Percentiles rank a stretch among this genome's conserved stretches.
Evolutionary conservation across 805 yeast species (phyloP).

Genomic region (Pichia phayaonensis): DNA sequence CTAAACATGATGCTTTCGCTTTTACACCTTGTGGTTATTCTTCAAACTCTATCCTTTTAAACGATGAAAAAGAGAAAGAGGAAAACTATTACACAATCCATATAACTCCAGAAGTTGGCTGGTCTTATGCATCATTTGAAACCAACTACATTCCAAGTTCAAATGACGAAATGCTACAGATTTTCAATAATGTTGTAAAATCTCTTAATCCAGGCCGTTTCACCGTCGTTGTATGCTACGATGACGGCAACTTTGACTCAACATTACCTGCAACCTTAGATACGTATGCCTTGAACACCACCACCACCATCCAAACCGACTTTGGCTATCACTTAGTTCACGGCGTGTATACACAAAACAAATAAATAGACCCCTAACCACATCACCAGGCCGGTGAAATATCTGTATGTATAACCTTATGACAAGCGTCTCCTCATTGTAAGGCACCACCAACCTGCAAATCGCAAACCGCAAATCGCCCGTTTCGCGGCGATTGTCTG

Average conservation of each 20-base stretch:
- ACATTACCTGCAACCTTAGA: neutral
- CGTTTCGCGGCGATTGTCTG: neutral
- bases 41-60: slow-evolving; percentile 68
- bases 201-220: slow-evolving; percentile 74
- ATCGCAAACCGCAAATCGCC: neutral
- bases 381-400: too few relatives aligned
- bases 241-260: neutral
- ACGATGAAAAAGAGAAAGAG: slow-evolving; percentile 30
- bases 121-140: slow-evolving; percentile 96
- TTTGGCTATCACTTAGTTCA: neutral
- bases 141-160: slow-evolving; percentile 39
- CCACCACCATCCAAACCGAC: neutral
- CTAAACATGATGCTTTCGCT: slow-evolving; percentile 75
- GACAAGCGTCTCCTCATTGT: too few relatives aligned
- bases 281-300: neutral
- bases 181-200: slow-evolving; percentile 45
- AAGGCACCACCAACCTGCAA: neutral
- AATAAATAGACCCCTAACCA: too few relatives aligned
- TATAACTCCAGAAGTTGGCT: slow-evolving; percentile 88
- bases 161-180: neutral
- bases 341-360: neutral
- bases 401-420: too few relatives aligned
- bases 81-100: slow-evolving; percentile 67
- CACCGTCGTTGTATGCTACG: slow-evolving; percentile 22
- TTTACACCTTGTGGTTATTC: slow-evolving; percentile 95